Conservation (phyloP, 2,329 filamentous ascomycete genomes). For the Trichothecium sympodiale region DNA sequence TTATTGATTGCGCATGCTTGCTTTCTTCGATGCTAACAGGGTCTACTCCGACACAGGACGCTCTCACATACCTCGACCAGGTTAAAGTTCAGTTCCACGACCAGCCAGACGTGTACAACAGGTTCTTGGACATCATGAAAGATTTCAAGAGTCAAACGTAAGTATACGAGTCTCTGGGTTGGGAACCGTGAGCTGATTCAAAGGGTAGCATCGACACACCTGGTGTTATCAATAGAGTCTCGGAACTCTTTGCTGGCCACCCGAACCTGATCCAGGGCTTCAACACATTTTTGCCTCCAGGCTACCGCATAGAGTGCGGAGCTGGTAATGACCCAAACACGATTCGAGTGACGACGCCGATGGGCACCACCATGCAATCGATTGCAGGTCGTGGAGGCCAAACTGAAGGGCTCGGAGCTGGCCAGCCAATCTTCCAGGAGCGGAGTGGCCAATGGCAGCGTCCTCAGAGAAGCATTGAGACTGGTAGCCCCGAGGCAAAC, state of each 20-base stretch:
- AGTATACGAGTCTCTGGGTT: slow-evolving; percentile 21
- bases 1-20: not conserved
- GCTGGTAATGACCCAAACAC: slow-evolving; percentile 89
- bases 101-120: slow-evolving; percentile 93
- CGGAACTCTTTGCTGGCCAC: slow-evolving; percentile 88
- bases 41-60: slow-evolving; percentile 37
- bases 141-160: slow-evolving; percentile 97
- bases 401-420: slow-evolving; percentile 28
- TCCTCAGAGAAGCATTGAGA: slow-evolving; percentile 33
- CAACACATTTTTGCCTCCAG: slow-evolving; percentile 92
- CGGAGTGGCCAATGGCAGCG: slow-evolving; percentile 41
- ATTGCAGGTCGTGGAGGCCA: slow-evolving; percentile 49
- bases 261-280: slow-evolving; percentile 95
- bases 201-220: slow-evolving; percentile 76
- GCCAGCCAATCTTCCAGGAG: slow-evolving; percentile 35
- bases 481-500: slow-evolving; percentile 51
- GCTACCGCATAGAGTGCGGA: slow-evolving; percentile 94
- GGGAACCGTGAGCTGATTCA: not conserved
- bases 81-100: slow-evolving; percentile 98
- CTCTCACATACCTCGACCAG: slow-evolving; percentile 92
- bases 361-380: slow-evolving; percentile 90
- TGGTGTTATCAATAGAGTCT: slow-evolving; percentile 93
- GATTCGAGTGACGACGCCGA: slow-evolving; percentile 92
- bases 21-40: slow-evolving; percentile 2
- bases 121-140: slow-evolving; percentile 98